Conservation (phyloP, 1,284 basidiomycete species). For the Thecaphora thlaspeos region DNA sequence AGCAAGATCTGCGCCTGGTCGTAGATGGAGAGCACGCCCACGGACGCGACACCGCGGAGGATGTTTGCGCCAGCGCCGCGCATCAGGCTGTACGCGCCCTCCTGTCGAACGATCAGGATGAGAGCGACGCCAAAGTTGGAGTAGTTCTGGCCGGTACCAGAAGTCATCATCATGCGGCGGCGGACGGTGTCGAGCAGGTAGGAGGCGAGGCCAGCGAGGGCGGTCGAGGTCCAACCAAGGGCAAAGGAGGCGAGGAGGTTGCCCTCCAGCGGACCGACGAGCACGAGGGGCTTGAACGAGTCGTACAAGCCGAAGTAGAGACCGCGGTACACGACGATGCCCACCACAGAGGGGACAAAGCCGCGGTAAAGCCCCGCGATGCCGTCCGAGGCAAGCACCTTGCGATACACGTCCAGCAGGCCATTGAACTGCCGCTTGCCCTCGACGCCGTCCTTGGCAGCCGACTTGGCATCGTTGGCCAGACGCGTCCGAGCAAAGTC, state of each 20-base stretch:
- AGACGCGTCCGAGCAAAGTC: conserved; percentile 59
- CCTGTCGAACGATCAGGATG: conserved; percentile 76
- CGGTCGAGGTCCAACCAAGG: conserved; percentile 58
- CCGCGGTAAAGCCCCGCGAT: conserved; percentile 58
- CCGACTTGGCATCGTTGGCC: conserved; percentile 58
- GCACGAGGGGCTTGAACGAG: conserved; percentile 58
- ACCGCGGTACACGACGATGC: conserved; percentile 59
- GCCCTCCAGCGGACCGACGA: conserved; percentile 52
- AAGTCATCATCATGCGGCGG: conserved; percentile 59
- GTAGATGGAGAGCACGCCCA: conserved; percentile 84
- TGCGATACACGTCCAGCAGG: conserved; percentile 58
- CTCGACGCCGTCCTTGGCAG: conserved; percentile 56
- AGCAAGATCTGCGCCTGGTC: conserved; percentile 78
- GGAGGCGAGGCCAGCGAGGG: conserved; percentile 57
- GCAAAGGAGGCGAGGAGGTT: conserved; percentile 58
- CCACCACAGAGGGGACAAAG: conserved; percentile 57
- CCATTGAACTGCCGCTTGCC: conserved; percentile 59
- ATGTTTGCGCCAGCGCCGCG: conserved; percentile 85
- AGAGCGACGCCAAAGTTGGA: conserved; percentile 65
- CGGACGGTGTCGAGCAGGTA: conserved; percentile 58
- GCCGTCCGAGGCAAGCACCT: conserved; percentile 57
- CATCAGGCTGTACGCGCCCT: conserved; percentile 76
- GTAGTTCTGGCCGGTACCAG: conserved; percentile 56
- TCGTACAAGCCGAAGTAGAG: conserved; percentile 59
- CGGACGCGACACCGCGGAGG: conserved; percentile 95